A percentile compares a stretch with the other conserved stretches of the same genome.
These are phyloP conservation scores for Dioscorea zingiberensis DNA, from an alignment of 106 monocot genomes.

Conservation along the genomic window DNA sequence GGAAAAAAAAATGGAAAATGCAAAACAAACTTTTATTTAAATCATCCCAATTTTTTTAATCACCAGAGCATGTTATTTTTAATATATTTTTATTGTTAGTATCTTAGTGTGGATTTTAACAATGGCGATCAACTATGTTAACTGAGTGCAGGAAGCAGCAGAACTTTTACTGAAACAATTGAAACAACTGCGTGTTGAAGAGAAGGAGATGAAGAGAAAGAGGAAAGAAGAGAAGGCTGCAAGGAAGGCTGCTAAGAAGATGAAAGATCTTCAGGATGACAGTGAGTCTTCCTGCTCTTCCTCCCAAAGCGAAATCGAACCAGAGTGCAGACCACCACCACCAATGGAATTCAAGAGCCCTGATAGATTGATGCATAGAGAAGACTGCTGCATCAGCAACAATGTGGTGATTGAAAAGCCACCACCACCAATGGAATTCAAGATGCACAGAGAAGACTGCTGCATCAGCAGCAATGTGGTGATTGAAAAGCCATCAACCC, in stretches of 20 bases:
- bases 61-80: too few relatives aligned
- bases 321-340: constrained; percentile 38
- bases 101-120: not conserved
- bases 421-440: not conserved
- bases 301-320: constrained; percentile 45
- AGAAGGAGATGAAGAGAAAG: constrained; percentile 30
- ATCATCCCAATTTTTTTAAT: not conserved
- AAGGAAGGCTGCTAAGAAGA: not conserved
- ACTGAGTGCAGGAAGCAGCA: constrained; percentile 45
- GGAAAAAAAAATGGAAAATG: too few relatives aligned
- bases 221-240: constrained; percentile 28
- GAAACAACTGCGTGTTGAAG: constrained; percentile 35
- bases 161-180: constrained; percentile 45
- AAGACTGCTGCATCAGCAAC: not conserved
- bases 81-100: too few relatives aligned
- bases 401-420: not conserved
- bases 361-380: constrained; percentile 6
- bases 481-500: not conserved
- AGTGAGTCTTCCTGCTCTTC: not conserved
- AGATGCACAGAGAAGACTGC: not conserved
- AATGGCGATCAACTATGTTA: not conserved
- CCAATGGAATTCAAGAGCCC: constrained; percentile 1
- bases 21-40: too few relatives aligned
- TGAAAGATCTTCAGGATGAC: not conserved
- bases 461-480: not conserved